These are phyloP conservation scores for Mycena olivaceomarginata DNA, from an alignment of 768 basidiomycete species.

Conservation along the genomic window DNA sequence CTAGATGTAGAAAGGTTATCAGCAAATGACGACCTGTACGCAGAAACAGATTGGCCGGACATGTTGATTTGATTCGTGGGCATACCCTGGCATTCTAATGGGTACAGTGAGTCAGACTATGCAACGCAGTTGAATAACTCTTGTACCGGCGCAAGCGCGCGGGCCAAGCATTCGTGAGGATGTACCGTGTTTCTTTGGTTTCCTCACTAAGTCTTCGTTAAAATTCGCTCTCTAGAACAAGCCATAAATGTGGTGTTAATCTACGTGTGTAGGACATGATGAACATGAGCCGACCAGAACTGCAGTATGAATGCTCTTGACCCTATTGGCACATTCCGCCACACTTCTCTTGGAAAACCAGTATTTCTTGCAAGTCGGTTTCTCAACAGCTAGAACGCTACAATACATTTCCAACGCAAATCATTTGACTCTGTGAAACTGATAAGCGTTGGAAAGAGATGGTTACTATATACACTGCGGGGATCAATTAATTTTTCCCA, in stretches of 20 bases:
- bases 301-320: background rate
- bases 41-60: background rate
- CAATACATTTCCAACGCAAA: slow-evolving; percentile 2
- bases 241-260: background rate
- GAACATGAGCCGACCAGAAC: background rate
- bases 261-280: background rate
- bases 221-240: background rate
- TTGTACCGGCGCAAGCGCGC: background rate
- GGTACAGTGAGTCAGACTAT: background rate
- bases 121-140: background rate
- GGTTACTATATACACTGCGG: too few relatives aligned
- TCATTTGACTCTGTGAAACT: background rate
- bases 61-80: background rate
- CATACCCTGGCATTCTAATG: background rate
- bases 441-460: background rate
- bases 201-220: background rate
- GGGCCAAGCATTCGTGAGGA: background rate
- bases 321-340: background rate
- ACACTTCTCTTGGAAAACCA: background rate
- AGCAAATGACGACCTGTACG: too few relatives aligned
- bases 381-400: background rate
- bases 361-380: background rate
- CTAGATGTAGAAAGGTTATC: too few relatives aligned
- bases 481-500: too few relatives aligned
- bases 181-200: background rate